Evolutionary conservation across 306 rosid genomes (phyloP).

Genomic region (Luffa aegyptiaca): DNA sequence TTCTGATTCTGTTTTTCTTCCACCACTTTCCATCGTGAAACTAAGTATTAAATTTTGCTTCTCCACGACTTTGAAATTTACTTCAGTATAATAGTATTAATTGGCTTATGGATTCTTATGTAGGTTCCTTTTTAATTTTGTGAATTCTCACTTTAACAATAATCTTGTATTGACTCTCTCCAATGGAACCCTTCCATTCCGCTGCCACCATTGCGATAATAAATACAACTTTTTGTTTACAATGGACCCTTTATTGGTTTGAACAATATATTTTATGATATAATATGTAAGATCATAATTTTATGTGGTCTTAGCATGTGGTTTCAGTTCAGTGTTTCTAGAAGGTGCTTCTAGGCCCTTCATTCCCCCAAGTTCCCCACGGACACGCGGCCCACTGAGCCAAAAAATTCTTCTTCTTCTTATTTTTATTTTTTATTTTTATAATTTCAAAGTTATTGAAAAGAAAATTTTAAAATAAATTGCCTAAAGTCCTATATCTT

Average conservation of each 20-base stretch:
- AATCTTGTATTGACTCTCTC: not conserved
- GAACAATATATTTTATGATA: not conserved
- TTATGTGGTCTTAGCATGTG: not conserved
- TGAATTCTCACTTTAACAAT: slow-evolving; percentile 1
- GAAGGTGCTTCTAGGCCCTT: not conserved
- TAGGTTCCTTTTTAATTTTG: not conserved
- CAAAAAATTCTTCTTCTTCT: too few relatives aligned
- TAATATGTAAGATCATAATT: not conserved
- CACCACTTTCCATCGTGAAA: not conserved
- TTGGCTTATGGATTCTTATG: not conserved
- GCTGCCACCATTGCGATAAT: not conserved
- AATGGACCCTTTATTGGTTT: not conserved
- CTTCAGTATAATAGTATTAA: not conserved
- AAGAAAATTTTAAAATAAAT: not conserved
- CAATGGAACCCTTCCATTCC: not conserved
- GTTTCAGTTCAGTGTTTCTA: not conserved
- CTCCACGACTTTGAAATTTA: not conserved
- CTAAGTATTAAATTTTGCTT: not conserved
- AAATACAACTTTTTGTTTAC: not conserved
- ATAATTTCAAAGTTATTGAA: not conserved
- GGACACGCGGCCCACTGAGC: not conserved
- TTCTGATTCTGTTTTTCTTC: not conserved
- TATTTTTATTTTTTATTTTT: too few relatives aligned
- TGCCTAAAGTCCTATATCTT: not conserved
- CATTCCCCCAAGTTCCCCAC: not conserved